Evolutionary conservation across 164 flowering plant genomes (phyloP), one percentile per base, ranked within the genome.

Genomic region (Stephania japonica): DNA sequence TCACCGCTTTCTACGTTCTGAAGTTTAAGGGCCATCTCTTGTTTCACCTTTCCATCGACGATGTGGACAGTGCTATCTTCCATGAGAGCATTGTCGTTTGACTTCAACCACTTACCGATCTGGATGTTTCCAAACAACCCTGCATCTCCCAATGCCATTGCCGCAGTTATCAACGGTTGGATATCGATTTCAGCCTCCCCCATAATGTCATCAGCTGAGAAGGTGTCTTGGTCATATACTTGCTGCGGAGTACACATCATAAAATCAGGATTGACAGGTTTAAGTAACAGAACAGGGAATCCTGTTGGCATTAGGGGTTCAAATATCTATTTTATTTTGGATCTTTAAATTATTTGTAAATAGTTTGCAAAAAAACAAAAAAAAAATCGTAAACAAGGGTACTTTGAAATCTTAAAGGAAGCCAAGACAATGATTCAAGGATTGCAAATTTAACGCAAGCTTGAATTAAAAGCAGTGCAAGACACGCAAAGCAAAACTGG

Each of bases 191-290:
- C 97, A 3, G 97, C 98, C 78, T 91, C 98, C 68, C 99, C 99
- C 99, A 94, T 94, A 73, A 94, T 92, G 84, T 94, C 99, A 77
- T 94, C 99, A 5, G 97, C 90, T 6, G 99, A 92, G 76, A 94
- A 94, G 21, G 86, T 90, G 83, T 94, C 99, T 38, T 94, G 74
- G 79, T 94, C 98, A 78, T 70, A 94, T 65, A 94, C 98, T 78
- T 83, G 78, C 82, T 82, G 82, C 19, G 4, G 41, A 11, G 14
- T 25, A 32, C 38, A 32, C 38, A 32, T 32, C 38, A 32, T 32
- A 32, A 32, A 32, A 32, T 32, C 38, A 32, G 38, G 38, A 32
- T 32, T 32, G 38, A 32, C 38, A 32, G 38, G 38, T 32, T 32
- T 32, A 32, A 32, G 38, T 32, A 32, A 32, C 38, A 32, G 4